Evolutionary conservation across 495 filamentous ascomycete genomes (phyloP).

Genomic region (Hyaloscypha bicolor): DNA sequence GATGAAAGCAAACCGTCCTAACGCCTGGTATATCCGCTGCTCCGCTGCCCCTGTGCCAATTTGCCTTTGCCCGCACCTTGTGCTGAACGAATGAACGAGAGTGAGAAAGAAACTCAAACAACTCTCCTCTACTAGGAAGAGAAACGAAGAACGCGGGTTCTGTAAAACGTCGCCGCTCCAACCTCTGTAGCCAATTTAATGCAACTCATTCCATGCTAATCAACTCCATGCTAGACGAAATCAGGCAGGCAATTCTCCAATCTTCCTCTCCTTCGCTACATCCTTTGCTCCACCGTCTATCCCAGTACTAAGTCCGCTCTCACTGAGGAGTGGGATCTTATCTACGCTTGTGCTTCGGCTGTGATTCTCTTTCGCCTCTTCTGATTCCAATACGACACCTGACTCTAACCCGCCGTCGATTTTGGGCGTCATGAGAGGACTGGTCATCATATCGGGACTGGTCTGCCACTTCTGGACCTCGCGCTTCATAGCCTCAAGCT

Average conservation of each 20-base stretch:
- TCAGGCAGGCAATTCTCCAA: slow-evolving; percentile 32
- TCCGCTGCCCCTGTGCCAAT: neutral
- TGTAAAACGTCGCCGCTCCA: neutral
- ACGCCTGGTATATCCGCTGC: neutral
- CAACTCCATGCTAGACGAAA: neutral
- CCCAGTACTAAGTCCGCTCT: slow-evolving; percentile 43
- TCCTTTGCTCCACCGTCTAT: slow-evolving; percentile 44
- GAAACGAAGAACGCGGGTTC: neutral
- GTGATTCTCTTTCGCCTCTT: slow-evolving; percentile 11
- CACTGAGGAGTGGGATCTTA: slow-evolving; percentile 56
- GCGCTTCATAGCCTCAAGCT: slow-evolving; percentile 84
- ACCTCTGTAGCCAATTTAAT: neutral
- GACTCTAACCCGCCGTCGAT: slow-evolving; percentile 27
- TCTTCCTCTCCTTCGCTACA: slow-evolving; percentile 46
- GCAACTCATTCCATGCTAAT: neutral
- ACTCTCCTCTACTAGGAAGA: neutral
- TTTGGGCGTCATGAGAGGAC: slow-evolving; percentile 43
- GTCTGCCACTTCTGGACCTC: slow-evolving; percentile 91
- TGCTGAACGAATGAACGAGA: neutral
- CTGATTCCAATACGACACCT: slow-evolving; percentile 15
- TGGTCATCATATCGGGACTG: slow-evolving; percentile 48
- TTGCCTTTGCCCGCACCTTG: neutral
- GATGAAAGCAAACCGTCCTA: slow-evolving; percentile 3
- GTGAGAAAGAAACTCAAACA: no score
- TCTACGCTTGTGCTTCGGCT: slow-evolving; percentile 45